Conservation (phyloP, 257 asterid genomes). For the Solanum microdontum region DNA sequence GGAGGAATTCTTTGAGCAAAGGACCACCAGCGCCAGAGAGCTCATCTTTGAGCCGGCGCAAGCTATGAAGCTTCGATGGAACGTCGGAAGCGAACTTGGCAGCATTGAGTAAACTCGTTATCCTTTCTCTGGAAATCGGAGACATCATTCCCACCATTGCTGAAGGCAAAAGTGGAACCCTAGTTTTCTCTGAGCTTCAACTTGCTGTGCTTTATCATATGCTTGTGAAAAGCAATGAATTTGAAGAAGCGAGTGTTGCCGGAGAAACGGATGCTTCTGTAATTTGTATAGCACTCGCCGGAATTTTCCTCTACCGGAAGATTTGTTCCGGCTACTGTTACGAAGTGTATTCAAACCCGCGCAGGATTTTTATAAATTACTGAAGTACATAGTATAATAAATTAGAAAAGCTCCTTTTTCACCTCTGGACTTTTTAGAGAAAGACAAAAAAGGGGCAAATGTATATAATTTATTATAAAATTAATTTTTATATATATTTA, state of each 20-base stretch:
- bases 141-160: constrained; percentile 44
- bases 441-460: neutral
- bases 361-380: neutral
- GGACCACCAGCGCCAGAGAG: constrained; percentile 39
- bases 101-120: constrained; percentile 37
- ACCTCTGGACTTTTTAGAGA: neutral
- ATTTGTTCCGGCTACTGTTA: neutral
- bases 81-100: constrained; percentile 37
- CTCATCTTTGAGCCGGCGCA: constrained; percentile 52
- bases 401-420: neutral
- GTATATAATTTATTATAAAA: too few species aligned
- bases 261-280: neutral
- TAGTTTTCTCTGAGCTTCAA: neutral
- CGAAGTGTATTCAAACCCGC: neutral
- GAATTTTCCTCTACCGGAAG: neutral
- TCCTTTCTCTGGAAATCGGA: constrained; percentile 38
- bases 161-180: constrained; percentile 8
- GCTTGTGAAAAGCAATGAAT: neutral
- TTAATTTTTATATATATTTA: too few species aligned
- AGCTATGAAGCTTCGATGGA: constrained; percentile 44
- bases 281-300: neutral
- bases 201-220: neutral
- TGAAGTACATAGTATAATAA: neutral
- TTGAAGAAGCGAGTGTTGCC: neutral
- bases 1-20: constrained; percentile 36